Evolutionary conservation across 257 asterid genomes (phyloP).

Genomic region (Przewalskia tangutica): DNA sequence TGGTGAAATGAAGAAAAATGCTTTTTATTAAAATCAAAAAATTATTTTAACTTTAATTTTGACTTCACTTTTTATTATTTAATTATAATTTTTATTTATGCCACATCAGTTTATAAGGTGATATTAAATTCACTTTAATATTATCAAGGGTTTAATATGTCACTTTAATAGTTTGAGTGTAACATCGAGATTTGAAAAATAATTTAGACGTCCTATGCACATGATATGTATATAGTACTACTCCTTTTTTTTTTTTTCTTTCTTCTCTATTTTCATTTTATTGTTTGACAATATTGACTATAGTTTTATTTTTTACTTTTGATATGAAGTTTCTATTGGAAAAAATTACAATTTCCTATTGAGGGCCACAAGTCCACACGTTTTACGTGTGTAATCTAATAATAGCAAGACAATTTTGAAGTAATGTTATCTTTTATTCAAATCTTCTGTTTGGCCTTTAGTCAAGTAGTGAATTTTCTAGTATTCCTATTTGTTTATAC

Average conservation of each 20-base stretch:
- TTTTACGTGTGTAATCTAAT: neutral
- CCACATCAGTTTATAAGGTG: too few relatives aligned
- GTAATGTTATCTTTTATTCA: neutral
- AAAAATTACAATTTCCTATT: neutral
- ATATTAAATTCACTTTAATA: too few relatives aligned
- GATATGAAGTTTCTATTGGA: neutral
- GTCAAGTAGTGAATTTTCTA: neutral
- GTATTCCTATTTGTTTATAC: neutral
- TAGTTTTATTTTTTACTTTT: neutral
- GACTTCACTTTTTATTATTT: too few relatives aligned
- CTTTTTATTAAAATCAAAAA: too few relatives aligned
- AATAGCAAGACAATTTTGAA: neutral
- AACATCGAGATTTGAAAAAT: too few relatives aligned
- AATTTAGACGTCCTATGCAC: too few relatives aligned
- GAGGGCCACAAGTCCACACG: conserved; percentile 1
- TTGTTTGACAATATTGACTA: neutral
- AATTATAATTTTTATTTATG: too few relatives aligned
- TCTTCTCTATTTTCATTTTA: neutral
- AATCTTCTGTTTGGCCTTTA: neutral
- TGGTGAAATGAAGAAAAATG: too few relatives aligned
- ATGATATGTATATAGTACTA: neutral
- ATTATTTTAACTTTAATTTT: too few relatives aligned
- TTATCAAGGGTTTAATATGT: too few relatives aligned
- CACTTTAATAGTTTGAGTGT: too few relatives aligned
- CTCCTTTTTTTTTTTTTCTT: neutral